These are phyloP conservation scores for Thraustotheca clavata DNA, from an alignment of 352 stramenopile species.

Conservation along the genomic window DNA sequence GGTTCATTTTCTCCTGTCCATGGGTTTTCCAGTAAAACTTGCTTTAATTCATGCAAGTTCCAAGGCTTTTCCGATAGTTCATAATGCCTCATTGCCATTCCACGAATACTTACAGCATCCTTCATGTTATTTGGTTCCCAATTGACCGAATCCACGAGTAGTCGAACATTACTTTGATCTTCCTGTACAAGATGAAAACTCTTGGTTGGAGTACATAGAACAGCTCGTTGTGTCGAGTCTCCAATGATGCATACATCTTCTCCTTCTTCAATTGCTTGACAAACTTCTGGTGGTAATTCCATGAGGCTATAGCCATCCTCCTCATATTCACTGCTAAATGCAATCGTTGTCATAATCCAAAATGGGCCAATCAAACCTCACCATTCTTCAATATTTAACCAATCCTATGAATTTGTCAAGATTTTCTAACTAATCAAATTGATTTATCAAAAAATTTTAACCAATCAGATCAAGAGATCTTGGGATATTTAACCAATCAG, in stretches of 20 bases:
- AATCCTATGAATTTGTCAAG: background rate
- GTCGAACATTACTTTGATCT: conserved; percentile 69
- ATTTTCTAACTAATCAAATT: background rate
- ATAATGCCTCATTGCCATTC: conserved; percentile 57
- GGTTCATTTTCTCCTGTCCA: conserved; percentile 26
- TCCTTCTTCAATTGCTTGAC: background rate
- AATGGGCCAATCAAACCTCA: conserved; percentile 1
- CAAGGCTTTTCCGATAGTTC: conserved; percentile 57
- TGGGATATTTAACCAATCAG: background rate
- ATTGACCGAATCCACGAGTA: conserved; percentile 49
- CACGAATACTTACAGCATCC: conserved; percentile 38
- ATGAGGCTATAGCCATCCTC: conserved; percentile 6
- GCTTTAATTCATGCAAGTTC: conserved; percentile 45
- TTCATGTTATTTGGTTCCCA: conserved; percentile 31
- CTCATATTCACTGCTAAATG: conserved; percentile 5
- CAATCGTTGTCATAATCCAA: background rate
- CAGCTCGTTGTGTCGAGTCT: conserved; percentile 37
- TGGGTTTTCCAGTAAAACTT: conserved; percentile 53
- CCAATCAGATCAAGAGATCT: background rate
- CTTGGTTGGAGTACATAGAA: conserved; percentile 58
- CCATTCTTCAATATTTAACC: too few species aligned
- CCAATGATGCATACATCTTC: conserved; percentile 61
- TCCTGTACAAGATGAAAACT: conserved; percentile 73
- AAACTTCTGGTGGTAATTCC: conserved; percentile 16
- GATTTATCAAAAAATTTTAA: too few species aligned